Percentiles rank a stretch among this genome's conserved stretches.
Evolutionary conservation across 2,329 filamentous ascomycete genomes (phyloP).

Genomic region (Cladobotryum mycophilum): DNA sequence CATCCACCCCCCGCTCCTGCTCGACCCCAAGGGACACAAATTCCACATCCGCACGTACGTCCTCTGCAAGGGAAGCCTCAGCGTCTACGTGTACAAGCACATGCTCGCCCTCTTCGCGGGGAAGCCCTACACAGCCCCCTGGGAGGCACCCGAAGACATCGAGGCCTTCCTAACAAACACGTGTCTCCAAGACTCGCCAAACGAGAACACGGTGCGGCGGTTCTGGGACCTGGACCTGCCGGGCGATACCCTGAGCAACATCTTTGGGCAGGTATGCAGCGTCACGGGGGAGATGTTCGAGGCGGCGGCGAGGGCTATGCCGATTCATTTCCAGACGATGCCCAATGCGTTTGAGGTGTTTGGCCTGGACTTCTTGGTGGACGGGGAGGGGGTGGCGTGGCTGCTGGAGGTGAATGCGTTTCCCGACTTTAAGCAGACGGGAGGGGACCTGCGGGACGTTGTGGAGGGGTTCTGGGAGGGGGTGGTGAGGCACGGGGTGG

Average conservation of each 20-base stretch:
- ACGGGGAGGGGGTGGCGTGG: constrained; percentile 57
- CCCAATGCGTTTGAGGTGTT: constrained; percentile 88
- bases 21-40: constrained; percentile 65
- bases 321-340: constrained; percentile 84
- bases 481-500: constrained; percentile 61
- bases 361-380: constrained; percentile 85
- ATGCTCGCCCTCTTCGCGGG: constrained; percentile 94
- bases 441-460: constrained; percentile 66
- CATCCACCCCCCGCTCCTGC: constrained; percentile 72
- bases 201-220: constrained; percentile 59
- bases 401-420: constrained; percentile 92
- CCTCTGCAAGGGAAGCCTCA: constrained; percentile 68
- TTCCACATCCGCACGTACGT: constrained; percentile 96
- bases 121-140: constrained; percentile 63
- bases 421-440: constrained; percentile 92
- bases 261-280: constrained; percentile 68
- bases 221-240: constrained; percentile 62
- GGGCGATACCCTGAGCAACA: constrained; percentile 49
- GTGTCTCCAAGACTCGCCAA: constrained; percentile 66
- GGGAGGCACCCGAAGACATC: constrained; percentile 45
- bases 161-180: constrained; percentile 88
- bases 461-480: constrained; percentile 73
- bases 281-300: constrained; percentile 77
- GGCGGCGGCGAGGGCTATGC: constrained; percentile 76
- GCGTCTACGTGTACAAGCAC: constrained; percentile 77